Conservation (phyloP, 768 basidiomycete genomes). For the Lactarius sanguifluus region DNA sequence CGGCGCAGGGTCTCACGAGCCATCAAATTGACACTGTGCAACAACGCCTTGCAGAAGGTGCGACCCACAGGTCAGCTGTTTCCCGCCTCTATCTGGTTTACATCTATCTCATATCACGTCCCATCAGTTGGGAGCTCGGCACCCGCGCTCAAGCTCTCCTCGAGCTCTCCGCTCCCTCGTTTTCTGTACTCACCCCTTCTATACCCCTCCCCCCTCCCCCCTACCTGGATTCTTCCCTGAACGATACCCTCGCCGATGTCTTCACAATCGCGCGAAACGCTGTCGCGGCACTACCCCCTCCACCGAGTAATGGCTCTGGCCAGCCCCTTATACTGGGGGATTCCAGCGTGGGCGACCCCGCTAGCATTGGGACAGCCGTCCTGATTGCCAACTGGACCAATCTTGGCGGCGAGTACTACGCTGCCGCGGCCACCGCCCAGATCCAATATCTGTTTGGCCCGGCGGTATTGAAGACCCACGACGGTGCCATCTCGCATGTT, state of each 20-base stretch:
- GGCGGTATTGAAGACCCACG: conserved; percentile 56
- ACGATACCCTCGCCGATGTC: conserved; percentile 49
- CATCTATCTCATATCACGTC: not conserved
- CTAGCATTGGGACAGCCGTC: conserved; percentile 69
- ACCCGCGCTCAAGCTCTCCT: conserved; percentile 52
- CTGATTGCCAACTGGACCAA: conserved; percentile 58
- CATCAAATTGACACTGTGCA: conserved; percentile 40
- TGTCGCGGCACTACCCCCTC: conserved; percentile 47
- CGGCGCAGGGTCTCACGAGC: conserved; percentile 40
- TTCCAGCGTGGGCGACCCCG: conserved; percentile 72
- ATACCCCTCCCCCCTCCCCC: conserved; percentile 35
- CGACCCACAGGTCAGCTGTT: conserved; percentile 41
- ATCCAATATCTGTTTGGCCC: conserved; percentile 56
- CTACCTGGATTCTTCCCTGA: conserved; percentile 28
- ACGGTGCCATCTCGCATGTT: conserved; percentile 84
- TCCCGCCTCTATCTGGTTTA: not conserved
- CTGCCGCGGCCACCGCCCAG: conserved; percentile 63
- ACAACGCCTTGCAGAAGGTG: conserved; percentile 42
- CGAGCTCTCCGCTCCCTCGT: conserved; percentile 47
- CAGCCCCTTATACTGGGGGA: conserved; percentile 59
- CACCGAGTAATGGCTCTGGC: conserved; percentile 45
- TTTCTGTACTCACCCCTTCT: conserved; percentile 45
- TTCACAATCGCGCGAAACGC: conserved; percentile 52
- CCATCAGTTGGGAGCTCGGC: conserved; percentile 55
- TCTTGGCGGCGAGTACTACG: conserved; percentile 52